phyloP scores from a whole-genome alignment of 371 early-diverging fungal genomes.

The Nematocida homosporus region DNA sequence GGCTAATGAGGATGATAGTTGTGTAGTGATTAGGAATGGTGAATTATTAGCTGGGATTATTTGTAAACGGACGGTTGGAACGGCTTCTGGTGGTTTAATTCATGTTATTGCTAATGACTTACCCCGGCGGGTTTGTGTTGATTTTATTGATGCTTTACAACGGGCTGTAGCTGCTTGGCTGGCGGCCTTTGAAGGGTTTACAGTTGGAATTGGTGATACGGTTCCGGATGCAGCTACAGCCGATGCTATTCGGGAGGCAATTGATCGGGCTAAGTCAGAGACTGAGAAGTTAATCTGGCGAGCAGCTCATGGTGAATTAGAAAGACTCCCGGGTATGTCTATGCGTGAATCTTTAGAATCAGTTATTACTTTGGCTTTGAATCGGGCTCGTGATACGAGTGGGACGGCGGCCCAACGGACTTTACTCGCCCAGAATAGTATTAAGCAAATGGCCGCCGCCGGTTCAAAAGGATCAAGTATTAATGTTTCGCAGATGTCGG shows the following conservation, averaged over 20 bases:
- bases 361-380: slow-evolving; percentile 79
- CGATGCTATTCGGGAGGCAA: slow-evolving; percentile 76
- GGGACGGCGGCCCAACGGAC: slow-evolving; percentile 82
- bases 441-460: slow-evolving; percentile 92
- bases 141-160: slow-evolving; percentile 88
- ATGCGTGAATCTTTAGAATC: slow-evolving; percentile 90
- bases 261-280: slow-evolving; percentile 76
- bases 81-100: slow-evolving; percentile 81
- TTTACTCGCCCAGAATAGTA: slow-evolving; percentile 86
- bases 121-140: slow-evolving; percentile 79
- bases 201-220: slow-evolving; percentile 97
- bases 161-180: slow-evolving; percentile 91
- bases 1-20: slow-evolving; percentile 54
- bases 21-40: slow-evolving; percentile 86
- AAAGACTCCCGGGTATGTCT: slow-evolving; percentile 90
- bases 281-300: slow-evolving; percentile 78
- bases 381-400: slow-evolving; percentile 87
- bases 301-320: slow-evolving; percentile 79
- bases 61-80: slow-evolving; percentile 91
- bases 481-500: slow-evolving; percentile 96
- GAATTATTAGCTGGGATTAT: slow-evolving; percentile 85
- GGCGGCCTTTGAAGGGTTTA: slow-evolving; percentile 77
- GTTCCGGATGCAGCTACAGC: slow-evolving; percentile 83
- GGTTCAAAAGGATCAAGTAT: slow-evolving; percentile 97
- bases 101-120: slow-evolving; percentile 91